Conservation (phyloP, 352 stramenopile species). For the Phytopythium montanum region DNA sequence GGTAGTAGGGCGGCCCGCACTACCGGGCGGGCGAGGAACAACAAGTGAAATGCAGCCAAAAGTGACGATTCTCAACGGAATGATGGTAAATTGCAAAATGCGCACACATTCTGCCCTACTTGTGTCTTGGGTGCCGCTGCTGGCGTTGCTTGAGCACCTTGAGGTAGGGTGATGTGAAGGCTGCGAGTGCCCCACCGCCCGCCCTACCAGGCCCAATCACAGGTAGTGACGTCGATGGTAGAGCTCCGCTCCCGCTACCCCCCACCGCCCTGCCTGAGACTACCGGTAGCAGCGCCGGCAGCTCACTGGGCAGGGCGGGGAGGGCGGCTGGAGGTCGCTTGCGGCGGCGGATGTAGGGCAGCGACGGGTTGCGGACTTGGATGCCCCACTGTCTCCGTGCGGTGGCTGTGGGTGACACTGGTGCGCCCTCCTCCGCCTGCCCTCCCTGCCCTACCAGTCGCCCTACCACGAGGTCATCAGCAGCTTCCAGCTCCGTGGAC, state of each 20-base stretch:
- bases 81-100: constrained; percentile 4
- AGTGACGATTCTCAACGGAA: no score
- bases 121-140: constrained; percentile 1
- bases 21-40: not conserved
- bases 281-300: constrained; percentile 11
- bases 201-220: constrained; percentile 2
- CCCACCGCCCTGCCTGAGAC: constrained; percentile 17
- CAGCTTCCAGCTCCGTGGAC: not conserved
- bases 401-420: constrained; percentile 10
- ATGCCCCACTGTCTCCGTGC: constrained; percentile 48
- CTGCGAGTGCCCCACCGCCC: constrained; percentile 8
- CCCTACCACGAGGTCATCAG: not conserved
- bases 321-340: constrained; percentile 36
- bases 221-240: not conserved
- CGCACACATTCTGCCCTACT: not conserved
- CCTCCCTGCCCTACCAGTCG: not conserved
- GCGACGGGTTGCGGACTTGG: constrained; percentile 46
- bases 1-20: not conserved
- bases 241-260: constrained; percentile 4
- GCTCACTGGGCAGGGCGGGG: not conserved
- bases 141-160: constrained; percentile 73
- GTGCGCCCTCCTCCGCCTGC: not conserved
- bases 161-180: constrained; percentile 53
- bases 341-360: constrained; percentile 71
- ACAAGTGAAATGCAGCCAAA: not conserved